phyloP scores from a whole-genome alignment of 495 filamentous ascomycete genomes.

The Penicillium diatomitis region DNA sequence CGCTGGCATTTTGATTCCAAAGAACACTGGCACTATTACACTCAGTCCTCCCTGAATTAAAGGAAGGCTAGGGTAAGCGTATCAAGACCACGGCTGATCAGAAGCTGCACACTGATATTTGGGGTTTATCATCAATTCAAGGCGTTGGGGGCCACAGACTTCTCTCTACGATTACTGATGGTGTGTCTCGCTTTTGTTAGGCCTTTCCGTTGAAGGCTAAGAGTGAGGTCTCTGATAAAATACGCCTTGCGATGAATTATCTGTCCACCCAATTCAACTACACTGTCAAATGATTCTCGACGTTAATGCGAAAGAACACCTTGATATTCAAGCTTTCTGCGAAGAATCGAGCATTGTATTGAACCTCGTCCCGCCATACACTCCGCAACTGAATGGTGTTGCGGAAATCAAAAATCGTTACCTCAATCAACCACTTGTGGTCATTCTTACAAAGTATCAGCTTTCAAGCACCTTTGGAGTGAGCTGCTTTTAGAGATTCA shows the following conservation, averaged over 20 bases:
- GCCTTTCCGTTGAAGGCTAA: not conserved
- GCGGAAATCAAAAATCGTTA: not conserved
- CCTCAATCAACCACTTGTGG: not conserved
- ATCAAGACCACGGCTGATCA: too few species aligned
- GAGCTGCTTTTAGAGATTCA: not conserved
- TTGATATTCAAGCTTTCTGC: not conserved
- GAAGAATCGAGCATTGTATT: not conserved
- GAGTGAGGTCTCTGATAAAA: not conserved
- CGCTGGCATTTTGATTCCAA: too few species aligned
- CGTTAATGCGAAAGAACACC: not conserved
- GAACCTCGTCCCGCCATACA: not conserved
- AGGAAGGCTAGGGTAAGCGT: too few species aligned
- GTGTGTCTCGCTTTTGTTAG: too few species aligned
- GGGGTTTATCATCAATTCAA: too few species aligned
- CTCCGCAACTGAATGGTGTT: not conserved
- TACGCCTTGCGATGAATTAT: not conserved
- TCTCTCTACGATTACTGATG: too few species aligned
- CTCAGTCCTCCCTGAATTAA: too few species aligned
- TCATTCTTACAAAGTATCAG: not conserved
- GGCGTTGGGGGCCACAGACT: too few species aligned
- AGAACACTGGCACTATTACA: too few species aligned
- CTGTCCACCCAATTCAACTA: not conserved
- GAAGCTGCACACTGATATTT: too few species aligned
- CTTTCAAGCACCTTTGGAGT: not conserved
- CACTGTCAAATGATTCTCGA: not conserved